Percentiles rank a stretch among this genome's conserved stretches.
These are phyloP conservation scores for Lichina pygmaea DNA, from an alignment of 495 filamentous ascomycete species.

Conservation along the genomic window DNA sequence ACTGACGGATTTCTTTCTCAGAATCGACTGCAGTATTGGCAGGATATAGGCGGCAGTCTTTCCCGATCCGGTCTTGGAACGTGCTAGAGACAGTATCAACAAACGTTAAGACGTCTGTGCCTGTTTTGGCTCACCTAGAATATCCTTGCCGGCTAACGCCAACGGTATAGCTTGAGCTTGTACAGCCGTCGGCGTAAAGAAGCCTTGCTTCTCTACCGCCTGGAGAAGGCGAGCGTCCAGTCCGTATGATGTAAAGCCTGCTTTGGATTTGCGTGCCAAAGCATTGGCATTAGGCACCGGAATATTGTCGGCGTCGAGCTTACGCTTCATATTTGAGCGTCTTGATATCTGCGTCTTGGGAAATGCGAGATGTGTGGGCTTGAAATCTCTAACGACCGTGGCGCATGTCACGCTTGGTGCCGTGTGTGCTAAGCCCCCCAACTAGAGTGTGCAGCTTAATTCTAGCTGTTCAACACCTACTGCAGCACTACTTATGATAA, in stretches of 20 bases:
- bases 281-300: constrained; percentile 8
- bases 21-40: constrained; percentile 55
- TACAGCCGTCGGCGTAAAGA: constrained; percentile 57
- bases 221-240: constrained; percentile 70
- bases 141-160: constrained; percentile 71
- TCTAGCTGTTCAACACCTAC: too few relatives aligned
- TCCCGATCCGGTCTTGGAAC: constrained; percentile 77
- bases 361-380: too few relatives aligned
- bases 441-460: too few relatives aligned
- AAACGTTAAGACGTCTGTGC: neutral
- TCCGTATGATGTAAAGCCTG: constrained; percentile 20
- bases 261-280: neutral
- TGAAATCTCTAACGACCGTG: too few relatives aligned
- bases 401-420: too few relatives aligned
- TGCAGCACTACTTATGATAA: too few relatives aligned
- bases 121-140: constrained; percentile 28
- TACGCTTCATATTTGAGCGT: constrained; percentile 20
- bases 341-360: too few relatives aligned
- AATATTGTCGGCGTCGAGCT: constrained; percentile 23
- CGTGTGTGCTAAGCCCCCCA: too few relatives aligned
- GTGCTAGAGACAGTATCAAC: constrained; percentile 22
- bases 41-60: constrained; percentile 97
- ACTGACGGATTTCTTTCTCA: constrained; percentile 42
- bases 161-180: constrained; percentile 74
- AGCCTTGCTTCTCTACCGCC: constrained; percentile 61